These are phyloP conservation scores for Pythium dissimile DNA, from an alignment of 352 stramenopile genomes.

Conservation along the genomic window DNA sequence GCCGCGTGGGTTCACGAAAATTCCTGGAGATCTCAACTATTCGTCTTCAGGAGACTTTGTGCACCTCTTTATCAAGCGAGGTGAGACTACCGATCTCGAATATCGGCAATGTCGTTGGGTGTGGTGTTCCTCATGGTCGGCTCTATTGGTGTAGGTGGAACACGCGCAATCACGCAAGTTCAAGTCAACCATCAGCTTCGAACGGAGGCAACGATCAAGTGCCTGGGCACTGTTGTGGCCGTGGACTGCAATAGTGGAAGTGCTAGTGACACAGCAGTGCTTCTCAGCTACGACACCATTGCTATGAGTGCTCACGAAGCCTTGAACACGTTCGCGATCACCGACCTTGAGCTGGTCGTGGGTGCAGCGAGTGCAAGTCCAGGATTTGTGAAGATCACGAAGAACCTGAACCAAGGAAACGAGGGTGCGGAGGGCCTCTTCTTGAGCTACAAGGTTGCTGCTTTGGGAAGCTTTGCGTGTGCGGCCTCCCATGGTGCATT, in stretches of 20 bases:
- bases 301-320: constrained; percentile 22
- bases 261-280: constrained; percentile 23
- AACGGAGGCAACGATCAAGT: neutral
- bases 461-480: constrained; percentile 62
- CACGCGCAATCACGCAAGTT: neutral
- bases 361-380: constrained; percentile 25
- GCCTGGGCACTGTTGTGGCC: neutral
- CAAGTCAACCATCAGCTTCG: constrained; percentile 1
- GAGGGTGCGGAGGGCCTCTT: constrained; percentile 31
- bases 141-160: neutral
- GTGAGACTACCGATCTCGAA: no score
- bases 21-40: constrained; percentile 61
- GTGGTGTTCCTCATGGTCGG: no score
- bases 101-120: no score
- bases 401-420: constrained; percentile 50
- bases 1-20: constrained; percentile 48
- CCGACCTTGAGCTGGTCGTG: constrained; percentile 46
- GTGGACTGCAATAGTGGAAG: constrained; percentile 34
- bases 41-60: constrained; percentile 59
- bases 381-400: constrained; percentile 48
- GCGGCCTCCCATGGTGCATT: constrained; percentile 49
- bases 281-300: constrained; percentile 29
- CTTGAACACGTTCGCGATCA: constrained; percentile 46
- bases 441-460: constrained; percentile 51
- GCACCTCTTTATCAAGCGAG: constrained; percentile 69